A percentile compares a stretch with the other conserved stretches of the same genome.
Evolutionary conservation across 768 basidiomycete species (phyloP).

Genomic region (Ephemerocybe angulata): DNA sequence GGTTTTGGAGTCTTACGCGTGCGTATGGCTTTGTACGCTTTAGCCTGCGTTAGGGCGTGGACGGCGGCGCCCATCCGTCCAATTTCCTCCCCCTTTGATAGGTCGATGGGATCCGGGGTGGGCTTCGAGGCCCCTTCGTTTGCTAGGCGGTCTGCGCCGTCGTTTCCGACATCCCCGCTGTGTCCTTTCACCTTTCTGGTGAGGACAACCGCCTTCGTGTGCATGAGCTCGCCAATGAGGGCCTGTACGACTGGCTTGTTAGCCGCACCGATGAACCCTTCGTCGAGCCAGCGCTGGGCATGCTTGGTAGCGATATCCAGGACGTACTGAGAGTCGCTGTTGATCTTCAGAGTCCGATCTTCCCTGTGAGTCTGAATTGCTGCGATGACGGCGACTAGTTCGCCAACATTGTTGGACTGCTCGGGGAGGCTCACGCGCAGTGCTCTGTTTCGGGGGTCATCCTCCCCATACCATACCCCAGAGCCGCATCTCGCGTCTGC

Average conservation of each 20-base stretch:
- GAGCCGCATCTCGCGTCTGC: background rate
- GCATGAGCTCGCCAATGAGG: background rate
- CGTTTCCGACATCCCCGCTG: conserved; percentile 11
- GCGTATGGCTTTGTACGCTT: background rate
- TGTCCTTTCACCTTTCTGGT: conserved; percentile 17
- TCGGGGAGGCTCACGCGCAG: conserved; percentile 11
- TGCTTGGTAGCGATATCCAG: conserved; percentile 13
- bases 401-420: conserved; percentile 16
- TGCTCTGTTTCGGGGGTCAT: conserved; percentile 6
- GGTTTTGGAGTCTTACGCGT: background rate
- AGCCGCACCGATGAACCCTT: conserved; percentile 11
- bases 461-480: background rate
- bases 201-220: background rate
- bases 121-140: conserved; percentile 4
- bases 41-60: background rate
- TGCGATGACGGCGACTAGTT: conserved; percentile 9
- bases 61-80: background rate
- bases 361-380: background rate
- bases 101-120: background rate
- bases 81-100: background rate
- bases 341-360: background rate
- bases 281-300: conserved; percentile 7
- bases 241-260: background rate
- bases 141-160: conserved; percentile 14
- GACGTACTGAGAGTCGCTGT: conserved; percentile 14